These are phyloP conservation scores for Friedmanniomyces endolithicus DNA, from an alignment of 495 filamentous ascomycete genomes.

Conservation along the genomic window DNA sequence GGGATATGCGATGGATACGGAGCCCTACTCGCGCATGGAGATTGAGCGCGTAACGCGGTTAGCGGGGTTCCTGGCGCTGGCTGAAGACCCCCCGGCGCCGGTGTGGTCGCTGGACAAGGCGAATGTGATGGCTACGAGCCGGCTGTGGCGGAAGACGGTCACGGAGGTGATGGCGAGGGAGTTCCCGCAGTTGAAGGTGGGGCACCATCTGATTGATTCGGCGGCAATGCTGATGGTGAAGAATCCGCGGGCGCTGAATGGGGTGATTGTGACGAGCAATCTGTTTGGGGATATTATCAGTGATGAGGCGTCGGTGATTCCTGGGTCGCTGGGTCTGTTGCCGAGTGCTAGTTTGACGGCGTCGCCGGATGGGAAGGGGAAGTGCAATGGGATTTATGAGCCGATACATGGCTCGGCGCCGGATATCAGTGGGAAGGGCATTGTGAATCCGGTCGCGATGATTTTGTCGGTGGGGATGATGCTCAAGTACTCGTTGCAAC, in stretches of 20 bases:
- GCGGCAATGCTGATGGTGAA: constrained; percentile 98
- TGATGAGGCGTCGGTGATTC: constrained; percentile 94
- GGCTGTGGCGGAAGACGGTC: constrained; percentile 83
- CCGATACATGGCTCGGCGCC: constrained; percentile 82
- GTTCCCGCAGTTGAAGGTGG: constrained; percentile 74
- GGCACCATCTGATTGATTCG: constrained; percentile 88
- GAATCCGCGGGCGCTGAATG: constrained; percentile 81
- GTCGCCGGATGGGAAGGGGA: constrained; percentile 66
- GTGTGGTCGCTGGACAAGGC: constrained; percentile 94
- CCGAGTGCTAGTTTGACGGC: constrained; percentile 81
- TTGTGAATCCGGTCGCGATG: constrained; percentile 71
- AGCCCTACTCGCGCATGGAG: constrained; percentile 77
- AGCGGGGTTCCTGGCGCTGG: constrained; percentile 69
- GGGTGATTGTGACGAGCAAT: constrained; percentile 87
- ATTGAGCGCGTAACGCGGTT: constrained; percentile 82
- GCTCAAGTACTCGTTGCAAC: constrained; percentile 75
- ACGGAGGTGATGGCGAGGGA: constrained; percentile 70
- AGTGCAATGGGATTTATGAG: constrained; percentile 85
- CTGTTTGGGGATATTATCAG: constrained; percentile 93
- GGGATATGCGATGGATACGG: constrained; percentile 73
- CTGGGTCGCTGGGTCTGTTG: constrained; percentile 77
- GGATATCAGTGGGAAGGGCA: constrained; percentile 73
- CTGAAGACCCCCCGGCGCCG: constrained; percentile 63
- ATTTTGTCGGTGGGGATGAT: constrained; percentile 85
- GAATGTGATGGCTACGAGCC: constrained; percentile 82